phyloP scores from a whole-genome alignment of 768 basidiomycete species.

The Phanerodontia chrysosporium region DNA sequence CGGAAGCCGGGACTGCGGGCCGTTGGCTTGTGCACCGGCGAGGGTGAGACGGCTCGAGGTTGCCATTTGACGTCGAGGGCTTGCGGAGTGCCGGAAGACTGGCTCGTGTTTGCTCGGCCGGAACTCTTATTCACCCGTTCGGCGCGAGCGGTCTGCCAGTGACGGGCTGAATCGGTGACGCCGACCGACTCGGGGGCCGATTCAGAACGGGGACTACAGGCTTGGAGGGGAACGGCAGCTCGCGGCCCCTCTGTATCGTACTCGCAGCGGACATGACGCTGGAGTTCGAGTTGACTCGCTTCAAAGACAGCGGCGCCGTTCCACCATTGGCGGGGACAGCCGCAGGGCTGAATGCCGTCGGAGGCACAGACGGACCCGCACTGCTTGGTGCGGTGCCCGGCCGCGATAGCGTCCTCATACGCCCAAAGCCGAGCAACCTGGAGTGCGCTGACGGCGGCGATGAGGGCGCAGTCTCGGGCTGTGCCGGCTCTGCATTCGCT shows the following conservation, averaged over 20 bases:
- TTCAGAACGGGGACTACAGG: slow-evolving; percentile 28
- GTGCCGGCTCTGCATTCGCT: background rate
- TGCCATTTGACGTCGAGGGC: slow-evolving; percentile 19
- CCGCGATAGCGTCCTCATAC: background rate
- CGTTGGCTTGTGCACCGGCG: slow-evolving; percentile 1
- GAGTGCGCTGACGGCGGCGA: background rate
- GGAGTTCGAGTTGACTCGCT: slow-evolving; percentile 2
- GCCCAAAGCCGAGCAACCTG: background rate
- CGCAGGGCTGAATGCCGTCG: background rate
- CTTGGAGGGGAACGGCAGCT: slow-evolving; percentile 47
- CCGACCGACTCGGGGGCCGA: slow-evolving; percentile 21
- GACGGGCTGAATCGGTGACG: slow-evolving; percentile 10
- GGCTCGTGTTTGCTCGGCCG: background rate
- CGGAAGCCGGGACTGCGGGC: background rate
- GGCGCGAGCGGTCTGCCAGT: background rate
- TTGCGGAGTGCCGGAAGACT: background rate
- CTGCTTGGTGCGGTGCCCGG: background rate
- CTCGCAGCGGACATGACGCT: background rate
- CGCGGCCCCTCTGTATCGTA: slow-evolving; percentile 38
- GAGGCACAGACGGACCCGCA: background rate
- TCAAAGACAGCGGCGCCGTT: background rate
- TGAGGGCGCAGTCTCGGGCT: background rate
- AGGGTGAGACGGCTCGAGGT: slow-evolving; percentile 21
- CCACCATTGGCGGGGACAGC: background rate
- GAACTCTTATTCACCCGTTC: background rate